phyloP scores from a whole-genome alignment of 2,329 filamentous ascomycete genomes.

The Dissoconium aciculare region DNA sequence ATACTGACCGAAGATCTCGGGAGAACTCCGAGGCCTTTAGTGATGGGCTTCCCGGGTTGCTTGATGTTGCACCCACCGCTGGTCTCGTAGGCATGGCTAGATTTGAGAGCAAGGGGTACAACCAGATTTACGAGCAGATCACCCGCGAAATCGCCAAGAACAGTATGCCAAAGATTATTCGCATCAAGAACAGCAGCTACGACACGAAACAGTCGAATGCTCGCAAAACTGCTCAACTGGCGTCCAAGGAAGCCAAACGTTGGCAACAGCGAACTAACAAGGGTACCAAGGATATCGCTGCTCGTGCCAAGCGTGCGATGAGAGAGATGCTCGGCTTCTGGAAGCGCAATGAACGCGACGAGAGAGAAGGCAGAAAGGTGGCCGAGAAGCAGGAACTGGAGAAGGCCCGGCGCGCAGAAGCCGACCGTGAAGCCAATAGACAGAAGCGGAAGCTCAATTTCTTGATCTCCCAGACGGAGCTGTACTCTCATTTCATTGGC shows the following conservation, averaged over 20 bases:
- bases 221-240: conserved; percentile 91
- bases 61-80: conserved; percentile 19
- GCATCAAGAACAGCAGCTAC: conserved; percentile 73
- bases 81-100: conserved; percentile 22
- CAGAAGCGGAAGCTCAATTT: conserved; percentile 99
- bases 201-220: conserved; percentile 84
- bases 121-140: conserved; percentile 94
- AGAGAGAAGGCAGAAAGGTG: conserved; percentile 82
- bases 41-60: conserved; percentile 34
- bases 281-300: conserved; percentile 93
- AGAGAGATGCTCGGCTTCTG: conserved; percentile 99
- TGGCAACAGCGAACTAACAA: conserved; percentile 98
- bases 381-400: conserved; percentile 94
- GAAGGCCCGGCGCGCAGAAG: conserved; percentile 90
- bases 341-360: conserved; percentile 96
- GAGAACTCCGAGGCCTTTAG: conserved; percentile 36
- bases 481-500: conserved; percentile 98
- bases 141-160: conserved; percentile 90
- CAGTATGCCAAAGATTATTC: conserved; percentile 72
- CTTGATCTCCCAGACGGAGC: conserved; percentile 93
- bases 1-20: conserved; percentile 17
- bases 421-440: conserved; percentile 88
- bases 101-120: conserved; percentile 48
- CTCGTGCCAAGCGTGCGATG: conserved; percentile 94
- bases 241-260: conserved; percentile 89